These are phyloP conservation scores for Rhytidhysteron rufulum DNA, from an alignment of 2,329 filamentous ascomycete genomes.

Conservation along the genomic window DNA sequence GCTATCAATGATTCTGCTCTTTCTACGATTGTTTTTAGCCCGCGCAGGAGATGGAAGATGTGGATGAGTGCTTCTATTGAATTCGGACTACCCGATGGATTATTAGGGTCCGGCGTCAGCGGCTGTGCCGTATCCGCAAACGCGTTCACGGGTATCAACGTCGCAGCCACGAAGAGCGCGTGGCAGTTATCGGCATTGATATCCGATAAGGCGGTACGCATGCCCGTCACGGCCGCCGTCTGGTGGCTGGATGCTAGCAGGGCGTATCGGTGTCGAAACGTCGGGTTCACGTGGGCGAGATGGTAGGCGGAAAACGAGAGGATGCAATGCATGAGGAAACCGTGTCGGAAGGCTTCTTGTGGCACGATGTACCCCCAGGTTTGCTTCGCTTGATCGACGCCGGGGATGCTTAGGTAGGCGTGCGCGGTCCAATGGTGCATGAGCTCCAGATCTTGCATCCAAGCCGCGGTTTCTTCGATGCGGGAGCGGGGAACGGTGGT, in stretches of 20 bases:
- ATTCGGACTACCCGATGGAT: too few relatives aligned
- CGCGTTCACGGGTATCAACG: constrained; percentile 25
- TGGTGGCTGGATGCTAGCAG: constrained; percentile 33
- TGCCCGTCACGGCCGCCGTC: constrained; percentile 29
- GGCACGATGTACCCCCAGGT: constrained; percentile 34
- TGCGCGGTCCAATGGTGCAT: constrained; percentile 33
- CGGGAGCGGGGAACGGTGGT: too few relatives aligned
- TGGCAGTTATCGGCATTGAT: constrained; percentile 27
- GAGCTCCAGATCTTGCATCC: constrained; percentile 31
- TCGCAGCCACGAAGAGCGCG: constrained; percentile 27
- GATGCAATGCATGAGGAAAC: constrained; percentile 40
- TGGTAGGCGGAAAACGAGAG: constrained; percentile 39
- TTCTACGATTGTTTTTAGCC: too few relatives aligned
- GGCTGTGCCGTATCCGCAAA: too few relatives aligned
- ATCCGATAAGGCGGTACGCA: constrained; percentile 24
- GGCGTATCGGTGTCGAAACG: constrained; percentile 23
- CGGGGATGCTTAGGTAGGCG: constrained; percentile 20
- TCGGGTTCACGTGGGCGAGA: constrained; percentile 26
- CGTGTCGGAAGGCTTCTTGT: constrained; percentile 28
- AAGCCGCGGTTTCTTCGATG: constrained; percentile 21
- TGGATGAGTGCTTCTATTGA: too few relatives aligned
- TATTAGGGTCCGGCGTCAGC: too few relatives aligned
- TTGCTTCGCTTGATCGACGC: constrained; percentile 19
- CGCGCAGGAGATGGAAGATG: too few relatives aligned
- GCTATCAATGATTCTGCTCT: too few relatives aligned